Evolutionary conservation across 1,284 basidiomycete genomes (phyloP).

Genomic region (Trichosporon asahii): DNA sequence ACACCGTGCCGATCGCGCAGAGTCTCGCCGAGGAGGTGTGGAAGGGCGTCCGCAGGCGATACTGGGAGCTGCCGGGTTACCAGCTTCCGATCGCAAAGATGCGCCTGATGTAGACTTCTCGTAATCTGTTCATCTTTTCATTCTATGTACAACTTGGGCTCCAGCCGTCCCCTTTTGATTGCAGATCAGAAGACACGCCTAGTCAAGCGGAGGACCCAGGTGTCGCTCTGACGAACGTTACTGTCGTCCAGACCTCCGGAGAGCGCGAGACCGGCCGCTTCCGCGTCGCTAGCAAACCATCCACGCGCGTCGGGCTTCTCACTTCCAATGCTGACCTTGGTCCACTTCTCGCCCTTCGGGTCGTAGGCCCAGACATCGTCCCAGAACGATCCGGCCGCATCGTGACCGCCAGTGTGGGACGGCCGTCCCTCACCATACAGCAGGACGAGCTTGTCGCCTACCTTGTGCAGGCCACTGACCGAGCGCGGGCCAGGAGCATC

Average conservation of each 20-base stretch:
- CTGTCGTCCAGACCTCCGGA: slow-evolving; percentile 45
- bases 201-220: slow-evolving; percentile 33
- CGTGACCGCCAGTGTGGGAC: slow-evolving; percentile 34
- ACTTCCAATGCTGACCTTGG: slow-evolving; percentile 13
- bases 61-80: slow-evolving; percentile 53
- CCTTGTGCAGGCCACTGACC: slow-evolving; percentile 27
- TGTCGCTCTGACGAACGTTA: slow-evolving; percentile 42
- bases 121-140: neutral
- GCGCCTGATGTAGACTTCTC: slow-evolving; percentile 23
- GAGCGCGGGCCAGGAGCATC: slow-evolving; percentile 28
- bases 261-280: slow-evolving; percentile 28
- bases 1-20: slow-evolving; percentile 48
- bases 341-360: slow-evolving; percentile 20
- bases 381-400: slow-evolving; percentile 39
- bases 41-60: slow-evolving; percentile 49
- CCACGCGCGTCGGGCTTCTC: slow-evolving; percentile 37
- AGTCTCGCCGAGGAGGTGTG: slow-evolving; percentile 50
- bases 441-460: slow-evolving; percentile 15
- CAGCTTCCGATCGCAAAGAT: slow-evolving; percentile 46
- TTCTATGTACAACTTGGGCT: neutral
- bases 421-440: slow-evolving; percentile 38
- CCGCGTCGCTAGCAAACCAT: slow-evolving; percentile 41
- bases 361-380: slow-evolving; percentile 35
- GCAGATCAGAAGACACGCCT: neutral
- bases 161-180: neutral